Evolutionary conservation across 306 rosid genomes (phyloP).

Genomic region (Lathyrus oleraceus): DNA sequence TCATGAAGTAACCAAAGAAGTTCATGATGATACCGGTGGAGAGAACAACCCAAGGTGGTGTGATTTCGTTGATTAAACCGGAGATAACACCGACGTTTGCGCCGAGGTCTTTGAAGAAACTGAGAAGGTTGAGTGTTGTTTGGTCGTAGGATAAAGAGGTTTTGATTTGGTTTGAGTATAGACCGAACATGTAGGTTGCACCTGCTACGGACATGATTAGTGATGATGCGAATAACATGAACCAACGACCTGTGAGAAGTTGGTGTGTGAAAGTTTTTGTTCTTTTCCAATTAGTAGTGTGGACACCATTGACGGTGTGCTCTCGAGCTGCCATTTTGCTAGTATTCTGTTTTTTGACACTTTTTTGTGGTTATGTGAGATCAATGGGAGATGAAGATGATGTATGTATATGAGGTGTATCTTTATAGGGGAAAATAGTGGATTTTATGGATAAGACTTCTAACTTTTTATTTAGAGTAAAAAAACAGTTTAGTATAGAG

Average conservation of each 20-base stretch:
- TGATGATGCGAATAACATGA: conserved; percentile 68
- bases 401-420: not conserved
- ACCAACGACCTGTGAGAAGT: conserved; percentile 65
- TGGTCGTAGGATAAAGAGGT: conserved; percentile 68
- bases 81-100: conserved; percentile 63
- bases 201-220: conserved; percentile 71
- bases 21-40: conserved; percentile 65
- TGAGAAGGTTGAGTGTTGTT: conserved; percentile 61
- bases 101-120: conserved; percentile 87
- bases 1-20: conserved; percentile 81
- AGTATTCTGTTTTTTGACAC: not conserved
- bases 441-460: not conserved
- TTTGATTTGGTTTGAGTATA: conserved; percentile 64
- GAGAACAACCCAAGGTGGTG: conserved; percentile 71
- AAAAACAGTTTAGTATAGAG: not conserved
- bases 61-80: conserved; percentile 67
- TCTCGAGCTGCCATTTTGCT: conserved; percentile 38
- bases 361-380: not conserved
- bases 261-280: conserved; percentile 40
- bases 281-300: not conserved
- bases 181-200: conserved; percentile 64
- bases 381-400: not conserved
- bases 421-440: not conserved
- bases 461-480: not conserved
- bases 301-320: conserved; percentile 15